phyloP scores from a whole-genome alignment of 306 rosid genomes.

The Vigna radiata region DNA sequence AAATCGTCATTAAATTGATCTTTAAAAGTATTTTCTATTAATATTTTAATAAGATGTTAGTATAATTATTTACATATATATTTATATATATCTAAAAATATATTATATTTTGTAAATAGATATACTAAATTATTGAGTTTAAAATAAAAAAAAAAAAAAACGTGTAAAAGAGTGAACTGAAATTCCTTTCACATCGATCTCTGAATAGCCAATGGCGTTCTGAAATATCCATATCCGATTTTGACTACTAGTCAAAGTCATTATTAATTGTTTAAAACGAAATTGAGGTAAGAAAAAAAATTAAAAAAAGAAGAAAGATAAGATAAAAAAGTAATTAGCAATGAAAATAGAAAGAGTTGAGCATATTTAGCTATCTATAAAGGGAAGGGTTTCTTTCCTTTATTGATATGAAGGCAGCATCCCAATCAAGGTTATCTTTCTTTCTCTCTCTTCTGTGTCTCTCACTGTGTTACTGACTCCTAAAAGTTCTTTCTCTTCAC shows the following conservation, averaged over 20 bases:
- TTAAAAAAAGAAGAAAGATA: neutral
- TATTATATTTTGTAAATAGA: too few species aligned
- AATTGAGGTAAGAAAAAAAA: neutral
- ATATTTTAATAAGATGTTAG: too few species aligned
- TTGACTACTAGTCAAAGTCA: neutral
- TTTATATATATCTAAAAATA: too few species aligned
- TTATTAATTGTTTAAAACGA: neutral
- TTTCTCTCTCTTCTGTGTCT: neutral
- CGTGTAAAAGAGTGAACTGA: neutral
- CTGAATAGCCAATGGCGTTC: neutral
- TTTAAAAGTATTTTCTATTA: too few species aligned
- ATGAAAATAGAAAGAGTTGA: neutral
- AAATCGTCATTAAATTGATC: too few species aligned
- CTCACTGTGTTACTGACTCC: neutral
- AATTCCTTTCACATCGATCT: neutral
- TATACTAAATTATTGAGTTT: too few species aligned
- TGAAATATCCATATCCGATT: neutral
- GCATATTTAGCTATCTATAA: conserved; percentile 38
- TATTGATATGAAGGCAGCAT: conserved; percentile 35
- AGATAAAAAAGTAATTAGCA: neutral
- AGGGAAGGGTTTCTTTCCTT: conserved; percentile 45
- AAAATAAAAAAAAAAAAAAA: too few species aligned
- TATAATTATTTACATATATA: too few species aligned
- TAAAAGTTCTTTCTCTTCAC: neutral
- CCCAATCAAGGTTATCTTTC: conserved; percentile 40